phyloP scores from a whole-genome alignment of 2,329 filamentous ascomycete genomes.

The Penicillium rolfsii region DNA sequence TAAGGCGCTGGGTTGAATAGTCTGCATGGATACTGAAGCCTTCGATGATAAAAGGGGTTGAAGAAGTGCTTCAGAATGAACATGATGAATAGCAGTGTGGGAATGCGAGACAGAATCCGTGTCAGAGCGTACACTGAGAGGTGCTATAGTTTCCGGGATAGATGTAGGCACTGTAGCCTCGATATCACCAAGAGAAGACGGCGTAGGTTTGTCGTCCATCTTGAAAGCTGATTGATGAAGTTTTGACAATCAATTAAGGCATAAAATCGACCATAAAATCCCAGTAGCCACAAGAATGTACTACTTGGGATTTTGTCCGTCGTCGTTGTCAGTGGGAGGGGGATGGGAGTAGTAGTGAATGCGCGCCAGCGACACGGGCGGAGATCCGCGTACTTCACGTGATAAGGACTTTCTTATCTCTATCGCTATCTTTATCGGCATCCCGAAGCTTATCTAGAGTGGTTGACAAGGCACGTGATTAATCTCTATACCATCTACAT shows the following conservation, averaged over 20 bases:
- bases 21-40: conserved; percentile 33
- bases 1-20: conserved; percentile 44
- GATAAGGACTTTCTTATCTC: conserved; percentile 31
- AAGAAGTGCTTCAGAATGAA: conserved; percentile 32
- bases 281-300: neutral
- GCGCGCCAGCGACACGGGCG: conserved; percentile 1
- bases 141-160: conserved; percentile 36
- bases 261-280: neutral
- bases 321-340: conserved; percentile 1
- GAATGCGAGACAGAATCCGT: conserved; percentile 32
- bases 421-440: neutral
- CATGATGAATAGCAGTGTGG: conserved; percentile 27
- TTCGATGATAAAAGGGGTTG: conserved; percentile 33
- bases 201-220: conserved; percentile 35
- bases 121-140: conserved; percentile 44
- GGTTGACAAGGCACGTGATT: neutral
- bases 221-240: neutral
- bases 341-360: conserved; percentile 6
- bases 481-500: neutral
- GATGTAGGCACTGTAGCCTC: conserved; percentile 36
- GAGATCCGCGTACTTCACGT: conserved; percentile 35
- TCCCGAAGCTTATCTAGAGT: neutral
- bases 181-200: conserved; percentile 49
- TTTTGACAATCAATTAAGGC: neutral
- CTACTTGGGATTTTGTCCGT: neutral